These are phyloP conservation scores for Colletotrichum coccodes DNA, from an alignment of 2,329 filamentous ascomycete genomes.

Conservation along the genomic window DNA sequence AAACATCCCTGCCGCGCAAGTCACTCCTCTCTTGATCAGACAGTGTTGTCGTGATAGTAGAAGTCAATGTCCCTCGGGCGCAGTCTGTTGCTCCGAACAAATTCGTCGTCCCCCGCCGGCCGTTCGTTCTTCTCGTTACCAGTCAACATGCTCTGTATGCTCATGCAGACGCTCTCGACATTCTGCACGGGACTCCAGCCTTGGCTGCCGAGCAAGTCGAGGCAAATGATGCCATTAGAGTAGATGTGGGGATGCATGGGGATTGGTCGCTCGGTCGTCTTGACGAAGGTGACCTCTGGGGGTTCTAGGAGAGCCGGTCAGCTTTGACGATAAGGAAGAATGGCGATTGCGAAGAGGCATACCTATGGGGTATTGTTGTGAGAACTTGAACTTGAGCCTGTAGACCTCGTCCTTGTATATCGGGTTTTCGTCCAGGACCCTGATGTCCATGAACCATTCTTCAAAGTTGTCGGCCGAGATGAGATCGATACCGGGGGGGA, in stretches of 20 bases:
- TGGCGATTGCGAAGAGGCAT: conserved; percentile 40
- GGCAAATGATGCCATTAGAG: conserved; percentile 97
- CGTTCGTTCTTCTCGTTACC: conserved; percentile 93
- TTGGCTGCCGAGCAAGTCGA: conserved; percentile 86
- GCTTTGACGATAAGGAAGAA: not conserved
- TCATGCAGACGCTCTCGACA: conserved; percentile 96
- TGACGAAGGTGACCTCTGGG: conserved; percentile 91
- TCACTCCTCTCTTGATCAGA: conserved; percentile 44
- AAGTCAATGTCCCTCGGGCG: conserved; percentile 92
- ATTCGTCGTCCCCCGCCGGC: conserved; percentile 89
- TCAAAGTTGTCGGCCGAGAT: conserved; percentile 84
- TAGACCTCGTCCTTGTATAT: conserved; percentile 85
- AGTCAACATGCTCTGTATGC: conserved; percentile 97
- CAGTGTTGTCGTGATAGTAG: conserved; percentile 89
- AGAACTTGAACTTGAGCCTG: conserved; percentile 89
- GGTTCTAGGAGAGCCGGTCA: conserved; percentile 69
- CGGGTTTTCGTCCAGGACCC: conserved; percentile 89
- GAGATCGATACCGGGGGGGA: conserved; percentile 79
- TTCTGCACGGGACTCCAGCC: conserved; percentile 98
- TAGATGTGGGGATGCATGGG: conserved; percentile 98
- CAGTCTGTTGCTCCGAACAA: conserved; percentile 82
- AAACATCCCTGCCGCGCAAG: conserved; percentile 6
- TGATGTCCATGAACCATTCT: conserved; percentile 93
- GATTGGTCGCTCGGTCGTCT: conserved; percentile 73
- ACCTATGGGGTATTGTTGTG: conserved; percentile 90